Percentiles rank a stretch among this genome's conserved stretches.
Conservation (phyloP, 73 alveolate species). For the Uronychia setigera region DNA sequence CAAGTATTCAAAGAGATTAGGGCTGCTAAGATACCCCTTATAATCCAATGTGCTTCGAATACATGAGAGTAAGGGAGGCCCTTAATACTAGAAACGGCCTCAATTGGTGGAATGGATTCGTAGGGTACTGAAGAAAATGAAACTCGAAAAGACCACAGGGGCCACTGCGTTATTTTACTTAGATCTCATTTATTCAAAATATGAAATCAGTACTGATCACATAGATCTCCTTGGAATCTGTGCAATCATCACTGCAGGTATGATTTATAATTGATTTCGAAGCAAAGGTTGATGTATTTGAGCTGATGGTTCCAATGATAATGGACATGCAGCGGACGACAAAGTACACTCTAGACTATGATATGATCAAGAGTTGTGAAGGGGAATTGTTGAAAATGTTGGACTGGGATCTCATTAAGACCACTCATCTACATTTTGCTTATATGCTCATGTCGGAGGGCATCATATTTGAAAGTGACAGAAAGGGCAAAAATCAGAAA, state of each 20-base stretch:
- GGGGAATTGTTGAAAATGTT: neutral
- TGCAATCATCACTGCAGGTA: neutral
- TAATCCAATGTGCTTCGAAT: neutral
- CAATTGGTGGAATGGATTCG: neutral
- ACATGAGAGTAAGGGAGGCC: neutral
- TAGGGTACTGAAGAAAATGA: neutral
- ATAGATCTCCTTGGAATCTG: neutral
- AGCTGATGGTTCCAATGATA: neutral
- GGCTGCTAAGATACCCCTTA: neutral
- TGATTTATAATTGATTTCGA: neutral
- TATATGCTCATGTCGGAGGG: neutral
- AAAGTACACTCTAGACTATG: neutral
- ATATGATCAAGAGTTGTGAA: neutral
- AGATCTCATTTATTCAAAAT: neutral
- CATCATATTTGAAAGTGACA: neutral
- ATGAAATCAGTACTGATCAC: neutral
- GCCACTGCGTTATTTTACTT: neutral
- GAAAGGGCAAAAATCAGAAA: neutral
- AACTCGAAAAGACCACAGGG: neutral
- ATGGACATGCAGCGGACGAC: neutral
- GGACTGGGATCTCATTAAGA: neutral
- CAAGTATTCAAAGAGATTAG: neutral
- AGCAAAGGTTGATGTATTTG: constrained; percentile 3
- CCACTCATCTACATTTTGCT: neutral
- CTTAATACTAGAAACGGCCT: neutral